Base-by-base conservation (phyloP, 169 alveolate species). In the Plasmodium vinckei region DNA sequence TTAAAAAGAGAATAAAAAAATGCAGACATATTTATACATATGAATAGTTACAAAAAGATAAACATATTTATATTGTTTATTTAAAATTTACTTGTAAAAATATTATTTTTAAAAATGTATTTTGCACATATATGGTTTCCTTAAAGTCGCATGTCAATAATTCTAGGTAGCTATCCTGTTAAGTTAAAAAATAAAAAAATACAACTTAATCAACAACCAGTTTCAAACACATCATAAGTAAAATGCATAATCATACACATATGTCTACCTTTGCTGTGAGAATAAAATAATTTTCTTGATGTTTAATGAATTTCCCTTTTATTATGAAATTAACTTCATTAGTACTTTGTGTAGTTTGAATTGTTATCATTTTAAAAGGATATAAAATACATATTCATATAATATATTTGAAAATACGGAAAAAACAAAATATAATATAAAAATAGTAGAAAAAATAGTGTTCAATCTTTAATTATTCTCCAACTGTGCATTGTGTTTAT, bases 321-420 rank as follows among this genome's bases (percentile, higher is more conserved):
- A 77, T 23, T 9, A 77, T 47, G 27, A 77, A 64, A 51, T 77
- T 68, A 27, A 77, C 69, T 46, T 68, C 57, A 21, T 77, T 77
- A 57, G 70, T 77, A 57, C 88, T 77, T 7, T 77, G 88, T 15
- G 68, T 23, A 15, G 88, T 77, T 77, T 77, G 88, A 63, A 77
- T 13, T 44, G 70, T 63, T 64, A 77, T 27, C 88, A 77, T 77
- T 77, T 77, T 57, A 39, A 10, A 64, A 64, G 33, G 13, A 54
- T 13, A n/a, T 15, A 68, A 15, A 54, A 54, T 54, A 15, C 9
- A 51, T 51, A 13, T 51, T 13, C 17, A 51, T 51, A 54, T 15
- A 54, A 54, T 33, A 33, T 33, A 33, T 33, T 6, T 33, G 42
- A 33, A 33, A 33, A 33, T 21, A 33, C 5, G 42, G 42, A 33